phyloP scores from a whole-genome alignment of 768 basidiomycete genomes.

The Dendrothele bispora region DNA sequence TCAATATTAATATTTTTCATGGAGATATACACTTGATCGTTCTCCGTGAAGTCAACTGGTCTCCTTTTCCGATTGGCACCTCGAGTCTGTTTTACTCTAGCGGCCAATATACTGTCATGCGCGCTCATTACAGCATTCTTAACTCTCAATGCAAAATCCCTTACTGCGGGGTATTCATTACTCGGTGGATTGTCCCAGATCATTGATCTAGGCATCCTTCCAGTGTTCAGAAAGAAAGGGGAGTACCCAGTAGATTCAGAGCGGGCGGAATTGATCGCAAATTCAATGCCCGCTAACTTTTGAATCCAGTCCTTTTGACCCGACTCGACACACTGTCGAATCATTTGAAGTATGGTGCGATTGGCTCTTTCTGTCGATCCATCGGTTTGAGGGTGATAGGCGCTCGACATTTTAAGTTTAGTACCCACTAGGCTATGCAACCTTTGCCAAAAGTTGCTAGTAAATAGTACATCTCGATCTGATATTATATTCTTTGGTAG shows the following conservation, averaged over 20 bases:
- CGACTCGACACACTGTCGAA: constrained; percentile 2
- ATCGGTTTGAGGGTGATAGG: constrained; percentile 31
- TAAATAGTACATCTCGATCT: constrained; percentile 27
- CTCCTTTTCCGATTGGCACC: constrained; percentile 22
- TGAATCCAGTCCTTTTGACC: constrained; percentile 17
- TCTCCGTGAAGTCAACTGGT: constrained; percentile 13
- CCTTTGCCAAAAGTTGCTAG: constrained; percentile 24
- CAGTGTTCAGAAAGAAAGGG: constrained; percentile 8
- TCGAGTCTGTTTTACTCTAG: constrained; percentile 31
- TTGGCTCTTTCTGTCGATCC: constrained; percentile 16
- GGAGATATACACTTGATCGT: constrained; percentile 28
- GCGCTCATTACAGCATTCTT: constrained; percentile 27
- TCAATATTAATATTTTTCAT: constrained; percentile 25
- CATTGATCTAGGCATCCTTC: constrained; percentile 10
- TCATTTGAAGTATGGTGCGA: constrained; percentile 11
- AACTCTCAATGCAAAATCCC: constrained; percentile 22
- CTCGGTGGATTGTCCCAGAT: constrained; percentile 13
- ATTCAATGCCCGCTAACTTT: constrained; percentile 20
- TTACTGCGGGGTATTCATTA: constrained; percentile 24
- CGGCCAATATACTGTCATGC: constrained; percentile 29
- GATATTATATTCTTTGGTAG: constrained; percentile 19
- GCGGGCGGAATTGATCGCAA: constrained; percentile 20
- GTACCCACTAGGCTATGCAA: constrained; percentile 16
- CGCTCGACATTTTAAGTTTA: constrained; percentile 20
- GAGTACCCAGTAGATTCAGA: constrained; percentile 19